Evolutionary conservation across 2,329 filamentous ascomycete genomes (phyloP), one percentile per base, ranked within the genome.

Genomic region (Pseudocercospora cruenta): DNA sequence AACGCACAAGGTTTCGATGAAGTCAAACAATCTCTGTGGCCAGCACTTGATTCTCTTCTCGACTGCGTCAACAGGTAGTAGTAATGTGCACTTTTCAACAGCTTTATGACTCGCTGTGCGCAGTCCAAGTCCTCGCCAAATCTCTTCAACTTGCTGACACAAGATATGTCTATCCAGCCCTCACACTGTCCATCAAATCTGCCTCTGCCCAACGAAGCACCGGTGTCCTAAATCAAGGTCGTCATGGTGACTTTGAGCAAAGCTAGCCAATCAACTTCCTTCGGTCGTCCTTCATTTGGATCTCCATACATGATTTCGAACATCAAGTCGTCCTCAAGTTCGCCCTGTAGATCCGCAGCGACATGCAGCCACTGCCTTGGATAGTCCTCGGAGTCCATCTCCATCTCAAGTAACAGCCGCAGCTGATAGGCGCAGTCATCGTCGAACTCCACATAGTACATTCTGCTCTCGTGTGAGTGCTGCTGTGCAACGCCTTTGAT

Each of bases 291-390:
- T 22, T 62, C 36, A 6, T 49, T 26, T 7, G 57, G 57, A 43
- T 59, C 51, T 12, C 33, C 55, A 43, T 47, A 39, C 62, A 64
- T 21, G n/a, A 65, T 19, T n/a, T 65, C 51, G 12, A 51, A 26
- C 49, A 62, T 31, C 24, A 65, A 21, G n/a, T 65, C 63, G 3
- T 53, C 28, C 51, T 65, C 49, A 16, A 62, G 24, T 5, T 62
- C 26, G 7, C 4, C 33, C 47, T 39, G 21, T 2, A 65, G 19
- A 9, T 61, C 53, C 21, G 31, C n/a, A 14, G 58, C 58, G 7
- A 65, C 54, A 51, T 62, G 58, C 39, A 49, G 19, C 45, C 33
- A 12, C 4, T 39, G 59, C 22, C 58, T 43, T 19, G 58, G 58
- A 54, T 58, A 65, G 22, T 22, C 58, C 39, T 65, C 58, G 12